Conservation (phyloP, 192 early-diverging fungal genomes). For the Phlyctochytrium planicorne region DNA sequence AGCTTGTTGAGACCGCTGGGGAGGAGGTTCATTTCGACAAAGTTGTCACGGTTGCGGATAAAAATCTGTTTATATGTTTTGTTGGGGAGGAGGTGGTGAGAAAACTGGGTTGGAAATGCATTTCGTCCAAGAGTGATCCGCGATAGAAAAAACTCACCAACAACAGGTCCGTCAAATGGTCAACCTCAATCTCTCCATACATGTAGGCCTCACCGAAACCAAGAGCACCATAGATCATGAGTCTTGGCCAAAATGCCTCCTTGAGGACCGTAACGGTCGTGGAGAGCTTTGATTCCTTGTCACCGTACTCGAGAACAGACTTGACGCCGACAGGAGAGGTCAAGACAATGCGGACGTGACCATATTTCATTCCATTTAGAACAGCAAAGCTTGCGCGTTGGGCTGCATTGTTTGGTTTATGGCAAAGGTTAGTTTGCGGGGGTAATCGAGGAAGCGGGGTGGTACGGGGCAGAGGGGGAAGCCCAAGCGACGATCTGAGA, state of each 20-base stretch:
- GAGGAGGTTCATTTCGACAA: conserved; percentile 43
- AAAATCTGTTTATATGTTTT: conserved; percentile 35
- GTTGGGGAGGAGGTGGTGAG: neutral
- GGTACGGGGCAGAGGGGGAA: neutral
- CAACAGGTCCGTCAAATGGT: conserved; percentile 55
- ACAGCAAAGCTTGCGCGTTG: neutral
- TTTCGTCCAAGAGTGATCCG: neutral
- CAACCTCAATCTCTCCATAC: conserved; percentile 58
- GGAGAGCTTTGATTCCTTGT: conserved; percentile 24
- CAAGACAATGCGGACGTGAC: neutral
- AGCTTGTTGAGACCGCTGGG: conserved; percentile 50
- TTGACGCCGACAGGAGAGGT: neutral
- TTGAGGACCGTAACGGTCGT: conserved; percentile 51
- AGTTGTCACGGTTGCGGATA: conserved; percentile 55
- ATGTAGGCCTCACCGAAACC: conserved; percentile 76
- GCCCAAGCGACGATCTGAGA: too few species aligned
- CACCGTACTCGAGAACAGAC: conserved; percentile 40
- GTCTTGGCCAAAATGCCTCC: conserved; percentile 63
- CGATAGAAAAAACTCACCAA: conserved; percentile 31
- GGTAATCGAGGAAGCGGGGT: neutral
- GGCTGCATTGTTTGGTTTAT: neutral
- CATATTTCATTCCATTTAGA: neutral
- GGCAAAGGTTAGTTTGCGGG: neutral
- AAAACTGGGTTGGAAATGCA: neutral
- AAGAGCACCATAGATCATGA: conserved; percentile 49